phyloP scores from a whole-genome alignment of 306 rosid species.

The Cucurbita maxima region DNA sequence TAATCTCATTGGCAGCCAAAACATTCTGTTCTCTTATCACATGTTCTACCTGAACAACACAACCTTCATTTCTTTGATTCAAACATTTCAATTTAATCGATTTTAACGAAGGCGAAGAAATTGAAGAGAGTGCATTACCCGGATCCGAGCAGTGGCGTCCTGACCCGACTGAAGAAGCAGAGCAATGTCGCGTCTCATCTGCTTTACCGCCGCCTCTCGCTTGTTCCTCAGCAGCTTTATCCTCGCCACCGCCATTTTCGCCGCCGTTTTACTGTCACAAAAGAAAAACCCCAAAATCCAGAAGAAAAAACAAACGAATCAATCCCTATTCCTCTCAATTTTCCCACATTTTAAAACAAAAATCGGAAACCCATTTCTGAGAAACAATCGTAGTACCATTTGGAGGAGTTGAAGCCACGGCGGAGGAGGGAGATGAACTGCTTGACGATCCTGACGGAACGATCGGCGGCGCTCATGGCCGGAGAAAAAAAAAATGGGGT shows the following conservation, averaged over 20 bases:
- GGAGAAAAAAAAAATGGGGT: neutral
- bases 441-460: constrained; percentile 49
- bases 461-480: constrained; percentile 51
- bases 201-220: constrained; percentile 80
- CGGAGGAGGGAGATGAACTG: constrained; percentile 49
- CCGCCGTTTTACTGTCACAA: constrained; percentile 74
- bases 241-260: constrained; percentile 97
- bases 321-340: neutral
- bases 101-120: neutral
- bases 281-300: neutral
- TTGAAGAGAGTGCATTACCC: constrained; percentile 32
- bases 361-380: neutral
- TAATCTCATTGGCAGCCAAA: constrained; percentile 83
- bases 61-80: neutral
- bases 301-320: too few relatives aligned
- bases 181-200: constrained; percentile 98
- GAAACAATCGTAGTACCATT: constrained; percentile 38
- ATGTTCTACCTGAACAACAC: constrained; percentile 68
- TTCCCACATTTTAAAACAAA: neutral
- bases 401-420: constrained; percentile 68
- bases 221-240: constrained; percentile 88
- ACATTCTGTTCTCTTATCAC: constrained; percentile 91
- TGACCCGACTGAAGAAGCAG: constrained; percentile 83
- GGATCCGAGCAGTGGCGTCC: constrained; percentile 89
- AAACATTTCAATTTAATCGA: neutral